A percentile compares a stretch with the other conserved stretches of the same genome.
Conservation (phyloP, 495 filamentous ascomycete genomes). For the Zalerion maritima region DNA sequence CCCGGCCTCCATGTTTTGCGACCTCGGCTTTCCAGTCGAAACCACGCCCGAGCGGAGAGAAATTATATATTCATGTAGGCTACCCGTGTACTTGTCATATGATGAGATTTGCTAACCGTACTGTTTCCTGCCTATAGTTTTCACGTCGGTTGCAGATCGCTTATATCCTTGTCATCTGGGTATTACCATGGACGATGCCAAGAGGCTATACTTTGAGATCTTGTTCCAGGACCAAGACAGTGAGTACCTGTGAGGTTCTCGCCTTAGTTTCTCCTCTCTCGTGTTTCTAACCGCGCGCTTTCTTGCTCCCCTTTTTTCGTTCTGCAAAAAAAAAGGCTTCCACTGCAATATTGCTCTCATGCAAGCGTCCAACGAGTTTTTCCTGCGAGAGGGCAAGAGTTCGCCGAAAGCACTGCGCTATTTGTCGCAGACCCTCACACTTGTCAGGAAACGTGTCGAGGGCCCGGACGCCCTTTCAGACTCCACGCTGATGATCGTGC, state of each 20-base stretch:
- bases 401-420: constrained; percentile 12
- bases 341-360: constrained; percentile 11
- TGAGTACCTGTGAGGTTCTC: constrained; percentile 3
- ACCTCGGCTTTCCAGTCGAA: constrained; percentile 3
- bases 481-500: constrained; percentile 9
- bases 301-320: neutral
- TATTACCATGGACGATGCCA: constrained; percentile 12
- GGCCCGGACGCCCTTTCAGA: constrained; percentile 13
- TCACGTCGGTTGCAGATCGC: constrained; percentile 5
- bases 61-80: constrained; percentile 10
- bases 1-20: constrained; percentile 2
- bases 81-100: neutral
- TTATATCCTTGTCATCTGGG: constrained; percentile 11
- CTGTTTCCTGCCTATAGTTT: constrained; percentile 1
- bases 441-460: constrained; percentile 7
- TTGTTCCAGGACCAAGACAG: constrained; percentile 11
- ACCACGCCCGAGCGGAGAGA: constrained; percentile 6
- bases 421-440: constrained; percentile 11
- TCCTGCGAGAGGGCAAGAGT: constrained; percentile 5
- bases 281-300: neutral
- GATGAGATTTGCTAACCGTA: neutral
- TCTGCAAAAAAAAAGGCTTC: constrained; percentile 6
- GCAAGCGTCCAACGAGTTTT: constrained; percentile 14
- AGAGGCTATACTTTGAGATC: constrained; percentile 10
- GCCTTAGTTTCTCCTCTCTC: neutral